Evolutionary conservation across 208 protist species (phyloP).

Genomic region (Sergeia podlipaevii): DNA sequence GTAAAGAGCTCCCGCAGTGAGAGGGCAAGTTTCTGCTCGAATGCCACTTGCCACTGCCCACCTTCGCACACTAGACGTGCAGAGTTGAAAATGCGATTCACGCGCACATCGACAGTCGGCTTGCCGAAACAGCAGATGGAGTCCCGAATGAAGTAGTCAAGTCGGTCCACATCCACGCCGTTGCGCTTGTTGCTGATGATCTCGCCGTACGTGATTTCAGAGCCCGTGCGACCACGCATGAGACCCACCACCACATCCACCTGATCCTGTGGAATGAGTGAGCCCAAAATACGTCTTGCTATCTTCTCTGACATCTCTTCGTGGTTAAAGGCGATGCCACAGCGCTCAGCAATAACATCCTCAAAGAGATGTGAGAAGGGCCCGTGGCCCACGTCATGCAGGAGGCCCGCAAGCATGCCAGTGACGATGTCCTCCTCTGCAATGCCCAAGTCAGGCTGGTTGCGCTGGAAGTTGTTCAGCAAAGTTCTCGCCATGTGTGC

Average conservation of each 20-base stretch:
- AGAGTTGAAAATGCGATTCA: conserved; percentile 82
- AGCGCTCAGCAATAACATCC: conserved; percentile 66
- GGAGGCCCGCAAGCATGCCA: conserved; percentile 93
- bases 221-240: conserved; percentile 46
- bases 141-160: conserved; percentile 97
- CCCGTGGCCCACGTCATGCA: conserved; percentile 96
- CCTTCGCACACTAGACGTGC: conserved; percentile 73
- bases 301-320: conserved; percentile 84
- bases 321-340: conserved; percentile 70
- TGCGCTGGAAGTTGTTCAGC: conserved; percentile 60
- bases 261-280: conserved; percentile 31
- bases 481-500: conserved; percentile 89
- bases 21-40: conserved; percentile 79
- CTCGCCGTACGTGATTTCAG: conserved; percentile 51
- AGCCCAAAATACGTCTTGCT: conserved; percentile 41
- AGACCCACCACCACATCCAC: conserved; percentile 62
- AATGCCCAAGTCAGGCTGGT: conserved; percentile 92
- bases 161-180: conserved; percentile 96
- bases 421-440: conserved; percentile 73
- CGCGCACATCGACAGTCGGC: conserved; percentile 80
- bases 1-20: conserved; percentile 94
- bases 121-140: conserved; percentile 89
- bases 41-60: conserved; percentile 87
- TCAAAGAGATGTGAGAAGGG: conserved; percentile 97
- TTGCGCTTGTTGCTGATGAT: conserved; percentile 91